Evolutionary conservation across 805 yeast genomes (phyloP), one percentile per base, ranked within the genome.

Genomic region (Cyberlindnera galapagoensis): DNA sequence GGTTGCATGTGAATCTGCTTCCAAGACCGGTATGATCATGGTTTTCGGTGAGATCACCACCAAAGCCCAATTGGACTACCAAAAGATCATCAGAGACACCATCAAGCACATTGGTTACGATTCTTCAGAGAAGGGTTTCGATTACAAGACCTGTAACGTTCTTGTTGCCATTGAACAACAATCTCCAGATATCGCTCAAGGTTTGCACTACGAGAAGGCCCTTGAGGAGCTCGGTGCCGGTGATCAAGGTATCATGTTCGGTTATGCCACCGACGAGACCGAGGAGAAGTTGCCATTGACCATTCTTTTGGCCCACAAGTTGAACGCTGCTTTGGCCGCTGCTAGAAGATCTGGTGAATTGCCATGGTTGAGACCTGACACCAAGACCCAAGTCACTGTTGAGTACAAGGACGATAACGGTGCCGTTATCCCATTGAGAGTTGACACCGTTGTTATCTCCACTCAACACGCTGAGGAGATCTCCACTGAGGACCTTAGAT

Each of bases 181-280:
- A 72, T 87, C 97, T 33, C 92, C 95, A 52, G 98, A 92, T 70
- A 92, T 92, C 57, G 98, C 98, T 42, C 97, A 90, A 71, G 98
- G 98, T 77, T 78, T 92, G 59, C 97, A 92, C 69, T 83, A 83
- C 69, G 97, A 92, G 58, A 76, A 80, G 69, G 95, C 83, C 35
- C 71, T 92, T 46, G 98, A 92, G 74, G 94, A 92, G 40, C 78
- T 92, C 58, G 98, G 98, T 66, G 98, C 98, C 47, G 98, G 98
- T 80, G 98, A 92, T 72, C 98, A 92, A 71, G 98, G 98, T 81
- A 92, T 92, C 64, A 92, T 92, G 98, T 92, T 92, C 62, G 98
- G 98, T 67, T 92, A 92, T 67, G 98, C 98, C 53, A 80, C 97
- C 44, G 96, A 92, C 58, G 98, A 92, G 74, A 88, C 98, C 53